Base-by-base conservation (phyloP, 1,284 basidiomycete genomes). In the Rhodotorula sp. region DNA sequence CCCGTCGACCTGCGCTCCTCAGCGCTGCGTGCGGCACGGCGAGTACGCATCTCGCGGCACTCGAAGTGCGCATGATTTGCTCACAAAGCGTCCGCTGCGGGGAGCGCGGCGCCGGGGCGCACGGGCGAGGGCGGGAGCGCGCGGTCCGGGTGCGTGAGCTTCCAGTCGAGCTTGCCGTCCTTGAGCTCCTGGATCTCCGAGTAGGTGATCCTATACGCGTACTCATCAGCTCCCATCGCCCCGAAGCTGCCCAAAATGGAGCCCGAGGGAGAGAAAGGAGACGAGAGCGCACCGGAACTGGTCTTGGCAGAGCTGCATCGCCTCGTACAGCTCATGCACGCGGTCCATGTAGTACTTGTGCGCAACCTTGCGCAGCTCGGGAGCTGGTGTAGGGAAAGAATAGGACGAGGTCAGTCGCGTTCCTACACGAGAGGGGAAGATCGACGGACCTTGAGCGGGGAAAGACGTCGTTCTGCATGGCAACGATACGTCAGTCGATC, bases 301-400 rank as follows among this genome's bases (percentile, higher is more conserved):
- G 56, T 72, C 71, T 53, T 65, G 54, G 52, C 68, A 69, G 9
- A 59, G 58, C 60, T 76, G 64, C 72, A 76, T 74, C 4, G 56
- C 66, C 13, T 27, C 58, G 42, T 70, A 63, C 16, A 76, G 49
- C 45, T 76, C 70, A 61, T 62, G 53, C 3, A 76, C 75, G 8
- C 75, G 63, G 45, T 72, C 67, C 64, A 74, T 68, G 68, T 74
- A 76, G 61, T 69, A 76, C 50, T 70, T 71, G 49, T 69, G 70
- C 7, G 75, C 75, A 41, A 76, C 50, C 56, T 70, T 63, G 61
- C 71, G 72, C 21, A 76, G 52, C 41, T 64, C 65, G 7, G 72
- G 46, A 13, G 64, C 72, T 75, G 59, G 8, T 23, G 7, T 16
- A 14, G 4, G n/a, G 21, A 21, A 1, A 8, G 53, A 41, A 23